Evolutionary conservation across 306 rosid genomes (phyloP).

Genomic region (Citrullus mucosospermus): DNA sequence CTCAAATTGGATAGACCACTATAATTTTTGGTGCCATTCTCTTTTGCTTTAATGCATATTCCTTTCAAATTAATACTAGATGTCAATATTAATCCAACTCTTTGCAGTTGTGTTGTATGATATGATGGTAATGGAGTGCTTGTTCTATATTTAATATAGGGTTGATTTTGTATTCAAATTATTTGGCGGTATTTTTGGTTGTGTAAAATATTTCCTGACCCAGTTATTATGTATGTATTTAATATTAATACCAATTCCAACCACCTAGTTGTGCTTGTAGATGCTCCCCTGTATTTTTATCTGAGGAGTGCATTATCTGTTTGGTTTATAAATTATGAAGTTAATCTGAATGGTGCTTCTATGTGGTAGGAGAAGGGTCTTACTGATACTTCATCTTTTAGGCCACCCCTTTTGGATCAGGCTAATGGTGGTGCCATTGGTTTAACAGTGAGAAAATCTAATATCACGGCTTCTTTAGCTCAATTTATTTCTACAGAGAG

Average conservation of each 20-base stretch:
- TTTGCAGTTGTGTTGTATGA: not conserved
- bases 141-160: not conserved
- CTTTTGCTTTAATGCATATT: not conserved
- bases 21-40: not conserved
- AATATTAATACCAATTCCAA: not conserved
- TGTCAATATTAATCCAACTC: not conserved
- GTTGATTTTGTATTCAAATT: not conserved
- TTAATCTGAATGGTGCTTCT: not conserved
- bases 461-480: conserved; percentile 66
- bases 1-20: not conserved
- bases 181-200: not conserved
- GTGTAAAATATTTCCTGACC: not conserved
- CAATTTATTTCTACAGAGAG: conserved; percentile 45
- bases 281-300: not conserved
- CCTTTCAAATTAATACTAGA: not conserved
- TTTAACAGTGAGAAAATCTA: conserved; percentile 57
- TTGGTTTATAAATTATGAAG: not conserved
- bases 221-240: not conserved
- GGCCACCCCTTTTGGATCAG: conserved; percentile 68
- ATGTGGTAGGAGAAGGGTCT: conserved; percentile 56
- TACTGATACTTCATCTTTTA: conserved; percentile 46
- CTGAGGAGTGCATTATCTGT: not conserved
- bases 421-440: conserved; percentile 61
- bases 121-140: not conserved
- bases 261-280: not conserved